Conservation (phyloP, 192 early-diverging fungal genomes). For the Podila verticillata region DNA sequence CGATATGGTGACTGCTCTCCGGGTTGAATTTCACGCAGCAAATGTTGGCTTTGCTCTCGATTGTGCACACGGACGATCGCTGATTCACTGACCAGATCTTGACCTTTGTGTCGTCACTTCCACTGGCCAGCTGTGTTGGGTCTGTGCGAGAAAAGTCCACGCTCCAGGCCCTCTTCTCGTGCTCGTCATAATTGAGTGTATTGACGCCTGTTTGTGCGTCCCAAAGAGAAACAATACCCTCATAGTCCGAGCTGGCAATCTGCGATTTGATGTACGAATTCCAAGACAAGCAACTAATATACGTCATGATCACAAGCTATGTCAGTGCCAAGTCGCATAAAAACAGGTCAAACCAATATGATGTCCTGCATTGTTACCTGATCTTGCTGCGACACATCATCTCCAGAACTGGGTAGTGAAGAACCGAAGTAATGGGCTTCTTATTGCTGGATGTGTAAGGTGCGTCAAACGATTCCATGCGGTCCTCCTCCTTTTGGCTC, state of each 20-base stretch:
- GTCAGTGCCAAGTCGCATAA: neutral
- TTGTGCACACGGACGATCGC: constrained; percentile 76
- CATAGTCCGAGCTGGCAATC: constrained; percentile 92
- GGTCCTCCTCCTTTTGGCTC: constrained; percentile 37
- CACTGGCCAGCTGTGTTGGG: constrained; percentile 83
- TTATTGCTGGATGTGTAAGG: constrained; percentile 24
- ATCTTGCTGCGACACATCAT: constrained; percentile 88
- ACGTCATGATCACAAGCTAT: neutral
- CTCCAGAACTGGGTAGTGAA: constrained; percentile 84
- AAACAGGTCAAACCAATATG: too few relatives aligned
- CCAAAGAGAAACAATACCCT: constrained; percentile 91
- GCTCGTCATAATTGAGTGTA: constrained; percentile 81
- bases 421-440: constrained; percentile 52
- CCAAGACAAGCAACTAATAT: constrained; percentile 86
- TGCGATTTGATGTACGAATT: constrained; percentile 88
- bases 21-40: constrained; percentile 97
- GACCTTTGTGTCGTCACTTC: constrained; percentile 93
- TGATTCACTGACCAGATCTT: constrained; percentile 87
- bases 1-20: constrained; percentile 72
- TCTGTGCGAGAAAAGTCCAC: constrained; percentile 85
- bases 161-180: constrained; percentile 93
- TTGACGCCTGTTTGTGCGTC: constrained; percentile 76
- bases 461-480: constrained; percentile 21
- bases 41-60: constrained; percentile 88
- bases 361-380: constrained; percentile 56